Base-by-base conservation (phyloP, 768 basidiomycete species). In the Gelatoporia subvermispora region DNA sequence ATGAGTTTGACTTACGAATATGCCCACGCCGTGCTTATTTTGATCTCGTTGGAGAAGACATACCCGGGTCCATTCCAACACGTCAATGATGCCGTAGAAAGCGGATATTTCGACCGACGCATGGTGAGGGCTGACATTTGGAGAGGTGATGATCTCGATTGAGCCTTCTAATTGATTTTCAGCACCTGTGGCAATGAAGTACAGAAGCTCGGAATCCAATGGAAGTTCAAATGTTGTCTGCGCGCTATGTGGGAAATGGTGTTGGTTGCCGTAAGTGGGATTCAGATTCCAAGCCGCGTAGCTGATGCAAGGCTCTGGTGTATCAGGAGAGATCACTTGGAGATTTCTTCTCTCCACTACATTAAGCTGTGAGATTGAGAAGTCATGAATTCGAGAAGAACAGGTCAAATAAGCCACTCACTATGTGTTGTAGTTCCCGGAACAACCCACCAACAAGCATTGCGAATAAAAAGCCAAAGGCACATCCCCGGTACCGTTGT, bases 11-110 rank as follows among this genome's bases (percentile, higher is more conserved):
- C 61, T 35, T 35, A 65, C 65, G 48, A 63, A 67, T 35, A 68
- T 60, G 0, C 65, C 67, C 10, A 68, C 52, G 10, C 67, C 67
- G 16, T 52, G 35, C 34, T 54, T 41, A 17, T 48, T 54, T 5
- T 47, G 50, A 11, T 41, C 42, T 7, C 54, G 56, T 17, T 48
- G 50, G 21, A 60, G 53, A 20, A 24, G 37, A 51, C 64, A 65
- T 8, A 63, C 58, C 18, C 41, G 35, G 3, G 61, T 53, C 18
- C 47, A 48, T 4, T 52, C 50, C 10, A 35, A 24, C 11, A 56
- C 41, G 13, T 42, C 50, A 3, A 48, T 41, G 35, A 17, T 22
- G 22, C 39, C 45, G 52, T 62, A 62, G 35, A 37, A 24, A 18
- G 51, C 58, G 2, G 44, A 38, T 35, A 65, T 42, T 17, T 63